A percentile compares a stretch with the other conserved stretches of the same genome.
These are phyloP conservation scores for Eucalyptus cloeziana DNA, from an alignment of 345 rosid genomes.

Conservation along the genomic window DNA sequence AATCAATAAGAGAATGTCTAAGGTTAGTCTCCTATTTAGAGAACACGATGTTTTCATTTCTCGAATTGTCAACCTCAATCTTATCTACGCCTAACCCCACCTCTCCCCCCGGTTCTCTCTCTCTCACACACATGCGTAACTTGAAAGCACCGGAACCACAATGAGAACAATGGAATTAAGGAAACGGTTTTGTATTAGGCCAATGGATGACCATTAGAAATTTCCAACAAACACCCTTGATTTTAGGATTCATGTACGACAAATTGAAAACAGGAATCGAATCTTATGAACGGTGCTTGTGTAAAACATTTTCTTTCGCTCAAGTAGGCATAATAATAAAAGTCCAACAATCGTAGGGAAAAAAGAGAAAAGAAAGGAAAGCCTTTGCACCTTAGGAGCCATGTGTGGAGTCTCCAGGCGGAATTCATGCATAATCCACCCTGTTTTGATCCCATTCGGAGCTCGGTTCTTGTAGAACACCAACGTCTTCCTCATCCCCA, in stretches of 20 bases:
- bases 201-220: neutral
- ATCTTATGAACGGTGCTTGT: neutral
- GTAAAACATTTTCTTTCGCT: neutral
- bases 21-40: neutral
- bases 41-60: neutral
- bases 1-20: neutral
- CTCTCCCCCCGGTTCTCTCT: neutral
- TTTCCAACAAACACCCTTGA: neutral
- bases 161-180: neutral
- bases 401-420: conserved; percentile 84
- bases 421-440: conserved; percentile 99
- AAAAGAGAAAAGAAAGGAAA: neutral
- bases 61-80: neutral
- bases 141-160: neutral
- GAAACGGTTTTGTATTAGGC: neutral
- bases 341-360: neutral
- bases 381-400: conserved; percentile 71
- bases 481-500: conserved; percentile 97
- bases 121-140: neutral
- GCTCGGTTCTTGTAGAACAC: conserved; percentile 89
- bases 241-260: neutral
- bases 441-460: conserved; percentile 88
- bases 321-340: neutral
- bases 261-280: neutral
- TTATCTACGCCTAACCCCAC: neutral